Evolutionary conservation across 208 protist genomes (phyloP).

Genomic region (Acanthamoeba lenticulata): DNA sequence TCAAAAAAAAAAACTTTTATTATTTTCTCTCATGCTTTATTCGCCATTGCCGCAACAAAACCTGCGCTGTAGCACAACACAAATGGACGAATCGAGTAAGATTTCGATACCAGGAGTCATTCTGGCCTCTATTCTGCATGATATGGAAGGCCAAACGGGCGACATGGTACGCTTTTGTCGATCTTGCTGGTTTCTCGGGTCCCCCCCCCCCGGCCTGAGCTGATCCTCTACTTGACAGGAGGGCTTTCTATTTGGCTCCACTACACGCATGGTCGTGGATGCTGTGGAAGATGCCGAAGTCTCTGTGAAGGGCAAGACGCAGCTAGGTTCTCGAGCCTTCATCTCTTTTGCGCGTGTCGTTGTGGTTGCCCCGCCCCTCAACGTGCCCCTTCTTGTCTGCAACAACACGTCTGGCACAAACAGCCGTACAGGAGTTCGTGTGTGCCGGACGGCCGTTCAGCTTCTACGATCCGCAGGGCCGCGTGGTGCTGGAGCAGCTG

Average conservation of each 20-base stretch:
- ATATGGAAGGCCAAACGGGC: not conserved
- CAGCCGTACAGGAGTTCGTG: constrained; percentile 1
- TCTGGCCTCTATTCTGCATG: not conserved
- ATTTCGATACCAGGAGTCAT: not conserved
- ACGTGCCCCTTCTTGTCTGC: too few relatives aligned
- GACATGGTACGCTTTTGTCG: not conserved
- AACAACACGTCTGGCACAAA: not conserved
- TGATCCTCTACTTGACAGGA: not conserved
- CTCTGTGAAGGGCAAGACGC: not conserved
- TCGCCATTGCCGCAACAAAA: too few relatives aligned
- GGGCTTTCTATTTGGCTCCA: constrained; percentile 39
- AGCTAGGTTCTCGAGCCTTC: not conserved
- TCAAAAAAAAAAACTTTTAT: too few relatives aligned
- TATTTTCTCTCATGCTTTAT: too few relatives aligned
- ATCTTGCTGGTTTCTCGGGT: not conserved
- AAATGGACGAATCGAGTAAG: not conserved
- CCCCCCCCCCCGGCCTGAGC: not conserved
- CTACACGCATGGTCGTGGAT: not conserved
- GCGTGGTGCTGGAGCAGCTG: not conserved
- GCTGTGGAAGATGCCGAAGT: not conserved
- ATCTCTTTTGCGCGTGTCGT: not conserved
- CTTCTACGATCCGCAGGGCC: constrained; percentile 22
- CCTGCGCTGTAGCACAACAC: not conserved
- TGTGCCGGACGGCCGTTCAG: constrained; percentile 4
- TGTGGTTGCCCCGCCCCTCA: not conserved